These are phyloP conservation scores for Takakia lepidozioides DNA, from an alignment of 225 moss, liverwort and hornwort genomes.

Conservation along the genomic window DNA sequence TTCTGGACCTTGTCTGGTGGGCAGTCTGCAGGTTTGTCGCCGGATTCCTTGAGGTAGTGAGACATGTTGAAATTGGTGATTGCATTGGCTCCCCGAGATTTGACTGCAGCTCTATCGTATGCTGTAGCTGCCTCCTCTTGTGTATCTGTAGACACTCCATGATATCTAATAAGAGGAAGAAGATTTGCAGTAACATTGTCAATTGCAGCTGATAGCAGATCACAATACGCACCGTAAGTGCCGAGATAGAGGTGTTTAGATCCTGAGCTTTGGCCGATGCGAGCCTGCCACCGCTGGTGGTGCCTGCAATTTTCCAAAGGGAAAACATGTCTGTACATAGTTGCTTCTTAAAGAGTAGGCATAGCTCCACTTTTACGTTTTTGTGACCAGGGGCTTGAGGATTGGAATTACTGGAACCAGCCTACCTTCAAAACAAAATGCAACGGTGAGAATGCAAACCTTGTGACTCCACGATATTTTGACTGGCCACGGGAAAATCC, in stretches of 20 bases:
- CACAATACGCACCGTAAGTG: slow-evolving; percentile 41
- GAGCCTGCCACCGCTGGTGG: slow-evolving; percentile 59
- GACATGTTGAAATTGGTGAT: slow-evolving; percentile 42
- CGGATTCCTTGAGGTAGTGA: slow-evolving; percentile 34
- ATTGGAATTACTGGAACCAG: too few species aligned
- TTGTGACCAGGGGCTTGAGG: too few species aligned
- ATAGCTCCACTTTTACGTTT: too few species aligned
- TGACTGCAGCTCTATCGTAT: slow-evolving; percentile 52
- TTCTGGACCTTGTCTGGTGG: too few species aligned
- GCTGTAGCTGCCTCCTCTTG: slow-evolving; percentile 56
- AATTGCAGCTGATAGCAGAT: too few species aligned
- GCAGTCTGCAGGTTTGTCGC: too few species aligned
- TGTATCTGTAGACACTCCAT: slow-evolving; percentile 28
- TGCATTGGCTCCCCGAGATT: slow-evolving; percentile 30
- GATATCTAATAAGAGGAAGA: too few species aligned
- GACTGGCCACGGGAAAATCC: slow-evolving; percentile 50
- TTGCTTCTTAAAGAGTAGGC: too few species aligned
- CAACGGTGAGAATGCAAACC: slow-evolving; percentile 15
- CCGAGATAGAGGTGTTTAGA: slow-evolving; percentile 58
- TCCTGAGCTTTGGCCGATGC: slow-evolving; percentile 48
- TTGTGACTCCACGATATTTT: slow-evolving; percentile 57
- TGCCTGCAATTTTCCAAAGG: too few species aligned
- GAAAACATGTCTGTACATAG: too few species aligned
- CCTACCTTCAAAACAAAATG: too few species aligned
- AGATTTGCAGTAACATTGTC: too few species aligned